phyloP scores from a whole-genome alignment of 371 early-diverging fungal genomes.

The Mortierella sp. region DNA sequence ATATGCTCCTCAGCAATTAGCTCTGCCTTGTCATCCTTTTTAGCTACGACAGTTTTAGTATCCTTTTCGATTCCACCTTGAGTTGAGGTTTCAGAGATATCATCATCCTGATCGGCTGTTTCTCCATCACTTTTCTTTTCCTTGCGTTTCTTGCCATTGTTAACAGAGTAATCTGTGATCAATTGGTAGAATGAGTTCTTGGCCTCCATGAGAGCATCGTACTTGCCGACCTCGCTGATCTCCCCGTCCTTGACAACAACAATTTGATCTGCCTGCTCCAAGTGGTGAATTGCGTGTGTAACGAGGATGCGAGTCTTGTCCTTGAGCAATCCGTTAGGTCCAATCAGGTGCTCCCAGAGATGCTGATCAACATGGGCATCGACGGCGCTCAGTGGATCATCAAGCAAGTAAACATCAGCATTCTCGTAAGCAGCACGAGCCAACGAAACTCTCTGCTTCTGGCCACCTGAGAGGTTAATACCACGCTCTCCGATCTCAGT shows the following conservation, averaged over 20 bases:
- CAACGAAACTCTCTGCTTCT: conserved; percentile 63
- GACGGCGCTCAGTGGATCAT: conserved; percentile 74
- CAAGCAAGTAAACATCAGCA: conserved; percentile 67
- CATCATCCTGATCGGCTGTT: conserved; percentile 12
- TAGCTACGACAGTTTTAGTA: conserved; percentile 61
- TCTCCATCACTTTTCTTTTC: conserved; percentile 11
- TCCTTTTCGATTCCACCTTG: conserved; percentile 33
- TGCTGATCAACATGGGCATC: conserved; percentile 60
- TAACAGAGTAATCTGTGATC: conserved; percentile 50
- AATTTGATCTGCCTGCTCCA: conserved; percentile 63
- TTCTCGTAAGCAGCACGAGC: conserved; percentile 62
- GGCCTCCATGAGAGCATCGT: conserved; percentile 62
- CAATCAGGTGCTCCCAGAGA: conserved; percentile 58
- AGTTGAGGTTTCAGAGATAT: conserved; percentile 14
- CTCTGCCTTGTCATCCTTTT: conserved; percentile 60
- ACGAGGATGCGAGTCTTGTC: conserved; percentile 66
- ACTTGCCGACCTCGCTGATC: conserved; percentile 69
- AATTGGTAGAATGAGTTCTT: conserved; percentile 41
- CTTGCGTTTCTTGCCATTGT: conserved; percentile 23
- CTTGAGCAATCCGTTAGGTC: conserved; percentile 72
- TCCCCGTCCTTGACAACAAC: conserved; percentile 68
- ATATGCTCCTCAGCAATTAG: conserved; percentile 57
- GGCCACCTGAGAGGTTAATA: conserved; percentile 65
- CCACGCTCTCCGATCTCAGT: conserved; percentile 70
- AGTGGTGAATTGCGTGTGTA: conserved; percentile 61